Conservation (phyloP, 805 yeast genomes). For the Lipomyces orientalis region DNA sequence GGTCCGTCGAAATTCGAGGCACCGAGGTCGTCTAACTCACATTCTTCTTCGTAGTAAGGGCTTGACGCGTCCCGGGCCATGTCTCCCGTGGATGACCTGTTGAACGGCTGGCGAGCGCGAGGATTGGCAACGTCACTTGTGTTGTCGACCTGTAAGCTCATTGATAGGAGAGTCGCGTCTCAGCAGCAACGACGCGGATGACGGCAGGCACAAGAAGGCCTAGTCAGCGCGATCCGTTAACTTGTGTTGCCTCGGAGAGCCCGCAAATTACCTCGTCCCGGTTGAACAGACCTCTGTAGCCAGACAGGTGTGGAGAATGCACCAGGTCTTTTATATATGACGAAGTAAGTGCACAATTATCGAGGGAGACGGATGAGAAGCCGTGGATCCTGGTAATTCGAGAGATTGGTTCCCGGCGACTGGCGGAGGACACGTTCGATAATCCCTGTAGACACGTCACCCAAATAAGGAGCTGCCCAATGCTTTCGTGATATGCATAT, state of each 20-base stretch:
- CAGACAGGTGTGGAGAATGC: not conserved
- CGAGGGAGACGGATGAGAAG: not conserved
- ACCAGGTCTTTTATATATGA: not conserved
- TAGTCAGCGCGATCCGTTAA: not conserved
- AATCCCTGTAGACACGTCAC: not conserved
- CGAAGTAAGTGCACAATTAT: not conserved
- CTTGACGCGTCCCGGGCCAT: not conserved
- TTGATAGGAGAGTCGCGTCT: not conserved
- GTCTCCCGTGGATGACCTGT: not conserved
- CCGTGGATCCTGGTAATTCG: not conserved
- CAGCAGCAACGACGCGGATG: not conserved
- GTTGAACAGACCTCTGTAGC: not conserved
- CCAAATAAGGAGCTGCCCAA: not conserved
- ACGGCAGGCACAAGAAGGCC: not conserved
- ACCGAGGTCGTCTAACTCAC: slow-evolving; percentile 34
- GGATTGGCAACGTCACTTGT: not conserved
- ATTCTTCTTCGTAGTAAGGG: slow-evolving; percentile 11
- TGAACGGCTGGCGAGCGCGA: slow-evolving; percentile 2
- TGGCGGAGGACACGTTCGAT: not conserved
- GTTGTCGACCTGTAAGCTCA: not conserved
- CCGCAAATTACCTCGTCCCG: not conserved
- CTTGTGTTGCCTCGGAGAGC: not conserved
- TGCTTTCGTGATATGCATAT: not conserved
- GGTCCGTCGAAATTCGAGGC: slow-evolving; percentile 35
- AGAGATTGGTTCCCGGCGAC: not conserved